Evolutionary conservation across 352 stramenopile genomes (phyloP), one percentile per base, ranked within the genome.

Genomic region (Halophytophthora batemanensis): DNA sequence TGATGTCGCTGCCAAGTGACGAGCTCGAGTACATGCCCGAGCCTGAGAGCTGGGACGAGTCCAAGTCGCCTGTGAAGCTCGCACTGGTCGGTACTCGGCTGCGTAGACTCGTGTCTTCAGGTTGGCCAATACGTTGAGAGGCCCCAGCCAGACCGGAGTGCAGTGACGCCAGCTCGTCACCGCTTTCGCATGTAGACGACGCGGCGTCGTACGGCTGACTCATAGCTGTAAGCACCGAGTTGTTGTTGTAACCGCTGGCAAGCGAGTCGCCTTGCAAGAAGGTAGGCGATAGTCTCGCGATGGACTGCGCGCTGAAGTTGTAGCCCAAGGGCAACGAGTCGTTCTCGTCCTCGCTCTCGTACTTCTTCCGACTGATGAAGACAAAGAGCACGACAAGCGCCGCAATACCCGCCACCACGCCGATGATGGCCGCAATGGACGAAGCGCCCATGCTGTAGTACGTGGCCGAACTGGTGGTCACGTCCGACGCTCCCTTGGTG

Each of bases 351-450:
- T 86, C 77, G 13, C 74, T 53, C 1, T 58, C 56, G 41, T 86
- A 86, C 36, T 80, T 79, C 50, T 82, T 87, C 12, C 77, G 73
- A 13, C 72, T 68, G 41, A 86, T 89, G 14, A 69, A 49, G 12
- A 77, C 74, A 33, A 89, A 87, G 17, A 89, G 48, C 17, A 67
- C 42, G 7, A 87, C 38, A 34, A 87, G 69, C 8, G 72, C 74
- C 33, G 61, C 57, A 29, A 91, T 82, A 21, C 77, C 74, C n/a
- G 69, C 69, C 14, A 91, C 45, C 18, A 91, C 80, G 14, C 80
- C 77, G 39, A 87, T 66, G 47, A 91, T 84, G 18, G 75, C 85
- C 45, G 87, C 41, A 56, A 91, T 88, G 22, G 80, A 89, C 5
- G 61, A 64, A 29, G 74, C 69, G 18, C 66, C 76, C 46, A 91